Base-by-base conservation (phyloP, 371 early-diverging fungal species). In the Quaeritorhiza haematococci region DNA sequence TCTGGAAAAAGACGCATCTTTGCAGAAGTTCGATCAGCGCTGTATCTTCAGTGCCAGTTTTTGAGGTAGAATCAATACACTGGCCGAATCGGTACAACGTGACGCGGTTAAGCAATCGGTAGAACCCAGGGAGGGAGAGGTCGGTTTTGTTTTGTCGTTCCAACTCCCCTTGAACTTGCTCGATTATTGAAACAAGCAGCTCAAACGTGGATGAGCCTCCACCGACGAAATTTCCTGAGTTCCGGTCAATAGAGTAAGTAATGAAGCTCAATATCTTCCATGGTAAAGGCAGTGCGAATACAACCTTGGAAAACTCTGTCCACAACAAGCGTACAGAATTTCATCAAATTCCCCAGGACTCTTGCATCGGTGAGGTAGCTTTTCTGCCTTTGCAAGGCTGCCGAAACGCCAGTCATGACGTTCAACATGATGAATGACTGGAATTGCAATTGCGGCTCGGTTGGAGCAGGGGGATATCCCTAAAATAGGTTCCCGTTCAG, bases 1-100 rank as follows among this genome's bases (percentile, higher is more conserved):
- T 83, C 64, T 89, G 87, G 63, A 85, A 76, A 49, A 83, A 80
- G 21, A 87, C 76, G 42, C 83, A 78, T 58, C 82, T 82, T 44
- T 78, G 74, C 13, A 89, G 55, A 19, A 87, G 76, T 1, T 78
- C 77, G n/a, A 62, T 64, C 38, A 71, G 7, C 46, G 54, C 48
- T 21, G 68, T 66, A 28, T 75, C 69, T 3, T 69, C 53, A 0
- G 65, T 29, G 1, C 69, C 71, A 29, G 73, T 58, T 38, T 77
- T 72, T n/a, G 74, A 51, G 56, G 73, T 74, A 8, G 70, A 75
- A n/a, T n/a, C n/a, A n/a, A n/a, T n/a, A n/a, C n/a, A n/a, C 8
- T 42, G n/a, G 19, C 59, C 21, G 15, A 84, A 55, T 42, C 74
- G 72, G 53, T 82, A 76, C 10, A 85, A 63, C 17, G 85, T 76